Evolutionary conservation across 306 rosid genomes (phyloP), one percentile per base, ranked within the genome.

Genomic region (Cucumis melo): DNA sequence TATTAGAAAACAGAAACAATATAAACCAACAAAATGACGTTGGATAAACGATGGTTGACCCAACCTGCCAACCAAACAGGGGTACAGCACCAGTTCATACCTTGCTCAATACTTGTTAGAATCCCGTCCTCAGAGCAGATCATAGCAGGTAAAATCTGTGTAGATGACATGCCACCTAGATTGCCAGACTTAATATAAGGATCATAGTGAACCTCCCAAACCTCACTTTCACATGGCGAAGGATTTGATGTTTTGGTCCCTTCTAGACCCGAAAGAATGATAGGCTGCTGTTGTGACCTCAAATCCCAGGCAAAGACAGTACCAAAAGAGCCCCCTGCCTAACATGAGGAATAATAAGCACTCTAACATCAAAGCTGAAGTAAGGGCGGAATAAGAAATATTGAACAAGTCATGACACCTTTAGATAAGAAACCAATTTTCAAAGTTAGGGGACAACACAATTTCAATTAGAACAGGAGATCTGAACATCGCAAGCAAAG

Each of bases 251-350:
- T 34, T 67, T 87, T 83, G 51, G 87, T 90, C 68, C 85, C 81
- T 41, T 87, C 97, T n/a, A 79, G 74, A 48, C 90, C 94, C 0
- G 97, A 91, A 55, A 93, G 93, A 86, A 91, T 82, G 77, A 91
- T 86, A 0, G 98, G 96, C 78, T 91, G 91, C 78, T 91, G 87
- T 60, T 84, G 97, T 90, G 87, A 86, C 86, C 97, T 90, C 66
- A 93, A 92, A 90, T 93, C 98, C 98, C 98, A 93, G 17, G 96
- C 94, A 84, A 93, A 93, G 74, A 89, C 91, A 74, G 94, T 88
- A 23, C 98, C 98, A 74, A 84, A 86, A 81, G 98, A 91, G 56
- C 96, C 96, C 73, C 94, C 97, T 39, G 96, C 97, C 98, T 91
- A 54, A 64, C 58, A 64, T 51, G 74, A n/a, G 42, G 42, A 54